Base-by-base conservation (phyloP, 129 eudicot genomes). In the Chrysanthemum lavandulifolium region DNA sequence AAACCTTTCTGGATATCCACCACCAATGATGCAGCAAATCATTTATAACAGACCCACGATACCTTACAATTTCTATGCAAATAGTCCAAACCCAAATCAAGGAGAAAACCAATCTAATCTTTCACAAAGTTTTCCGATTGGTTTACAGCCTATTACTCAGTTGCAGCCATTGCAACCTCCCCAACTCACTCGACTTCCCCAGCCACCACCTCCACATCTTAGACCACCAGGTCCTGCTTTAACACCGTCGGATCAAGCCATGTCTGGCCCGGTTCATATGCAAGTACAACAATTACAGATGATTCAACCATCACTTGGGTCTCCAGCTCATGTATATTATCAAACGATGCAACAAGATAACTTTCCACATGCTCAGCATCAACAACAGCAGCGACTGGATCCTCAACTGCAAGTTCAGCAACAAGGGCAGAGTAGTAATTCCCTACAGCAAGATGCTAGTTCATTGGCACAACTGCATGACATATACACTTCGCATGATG, bases 91-190 rank as follows among this genome's bases (percentile, higher is more conserved):
- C 51, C 78, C 69, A 23, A 86, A 86, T 53, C 90, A 71, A 53
- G 88, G 78, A 19, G 95, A 90, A 5, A 86, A 71, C 82, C 69
- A 83, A 19, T 55, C 83, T 67, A 69, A 43, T 76, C 80, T 85
- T 21, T 27, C 96, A 4, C 96, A 84, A 64, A 86, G 76, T 78
- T 69, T 75, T 61, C 84, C 86, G 12, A 68, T 89, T 7, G 71
- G 82, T 57, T 69, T 84, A 33, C 89, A 81, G 50, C 77, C 88
- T 12, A 76, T 87, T 61, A 64, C 85, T 51, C 98, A 87, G 74
- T 74, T 93, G 73, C 99, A 90, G 81, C 97, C 96, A 0, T 71
- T 90, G 71, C 99, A 90, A 74, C 97, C 93, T 3, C 99, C 97
- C 8, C 99, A 88, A 78, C 78, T 79, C 70, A 85, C 85, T 11